A percentile compares a stretch with the other conserved stretches of the same genome.
These are phyloP conservation scores for Plasmodium ovale DNA, from an alignment of 169 alveolate species.

Conservation along the genomic window DNA sequence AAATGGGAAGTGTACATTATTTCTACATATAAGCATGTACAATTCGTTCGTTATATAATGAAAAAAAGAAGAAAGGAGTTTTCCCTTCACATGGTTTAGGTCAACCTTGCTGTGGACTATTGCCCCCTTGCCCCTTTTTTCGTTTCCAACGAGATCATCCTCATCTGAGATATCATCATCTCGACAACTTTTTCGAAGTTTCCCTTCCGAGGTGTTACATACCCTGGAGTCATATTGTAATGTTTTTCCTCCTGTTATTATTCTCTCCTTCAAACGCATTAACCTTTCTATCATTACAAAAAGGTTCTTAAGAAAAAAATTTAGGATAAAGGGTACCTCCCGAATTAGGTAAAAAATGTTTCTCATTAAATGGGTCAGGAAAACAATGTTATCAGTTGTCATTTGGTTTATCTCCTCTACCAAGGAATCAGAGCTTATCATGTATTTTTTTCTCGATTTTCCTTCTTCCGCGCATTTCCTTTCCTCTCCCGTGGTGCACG, in stretches of 20 bases:
- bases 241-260: background rate
- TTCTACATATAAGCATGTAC: constrained; percentile 40
- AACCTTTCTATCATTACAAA: constrained; percentile 26
- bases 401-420: constrained; percentile 23
- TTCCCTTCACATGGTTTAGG: constrained; percentile 1
- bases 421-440: background rate
- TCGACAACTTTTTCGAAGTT: too few species aligned
- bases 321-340: constrained; percentile 44
- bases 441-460: background rate
- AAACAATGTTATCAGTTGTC: constrained; percentile 37
- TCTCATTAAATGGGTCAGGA: constrained; percentile 48
- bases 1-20: constrained; percentile 25
- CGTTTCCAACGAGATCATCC: background rate
- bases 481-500: background rate
- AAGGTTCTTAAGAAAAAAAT: constrained; percentile 44
- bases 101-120: background rate
- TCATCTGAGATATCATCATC: too few species aligned
- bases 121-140: background rate
- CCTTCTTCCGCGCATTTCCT: background rate
- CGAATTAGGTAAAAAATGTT: constrained; percentile 48
- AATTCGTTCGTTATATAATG: constrained; percentile 49
- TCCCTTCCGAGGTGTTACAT: too few species aligned
- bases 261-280: background rate
- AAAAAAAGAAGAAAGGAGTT: constrained; percentile 26
- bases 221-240: background rate